Evolutionary conservation across 2,329 filamentous ascomycete genomes (phyloP).

Genomic region (Aaosphaeria pasadenensis): DNA sequence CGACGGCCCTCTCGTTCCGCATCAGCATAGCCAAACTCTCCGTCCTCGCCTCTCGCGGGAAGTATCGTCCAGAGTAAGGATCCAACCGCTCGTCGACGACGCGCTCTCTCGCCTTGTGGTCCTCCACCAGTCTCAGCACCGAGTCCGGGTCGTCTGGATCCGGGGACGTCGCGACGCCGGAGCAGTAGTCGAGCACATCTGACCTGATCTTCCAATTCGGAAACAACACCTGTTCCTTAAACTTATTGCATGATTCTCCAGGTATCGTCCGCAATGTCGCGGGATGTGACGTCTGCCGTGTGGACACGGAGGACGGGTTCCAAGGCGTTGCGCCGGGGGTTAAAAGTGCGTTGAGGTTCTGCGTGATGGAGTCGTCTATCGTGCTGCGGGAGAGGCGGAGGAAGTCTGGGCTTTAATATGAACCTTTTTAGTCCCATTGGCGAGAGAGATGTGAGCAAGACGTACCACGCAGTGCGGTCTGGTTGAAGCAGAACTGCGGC

Average conservation of each 20-base stretch:
- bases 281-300: conserved; percentile 54
- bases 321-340: conserved; percentile 72
- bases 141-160: conserved; percentile 84
- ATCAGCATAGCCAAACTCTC: conserved; percentile 73
- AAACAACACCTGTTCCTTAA: conserved; percentile 77
- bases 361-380: conserved; percentile 89
- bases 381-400: conserved; percentile 78
- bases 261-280: conserved; percentile 53
- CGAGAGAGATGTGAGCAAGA: neutral
- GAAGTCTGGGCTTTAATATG: conserved; percentile 65
- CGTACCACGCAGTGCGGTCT: conserved; percentile 48
- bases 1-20: conserved; percentile 72
- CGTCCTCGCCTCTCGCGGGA: conserved; percentile 74
- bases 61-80: conserved; percentile 84
- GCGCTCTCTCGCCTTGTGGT: conserved; percentile 65
- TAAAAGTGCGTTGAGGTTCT: conserved; percentile 86
- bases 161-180: conserved; percentile 78
- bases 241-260: conserved; percentile 61
- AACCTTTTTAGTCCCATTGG: conserved; percentile 30
- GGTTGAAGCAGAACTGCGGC: conserved; percentile 52
- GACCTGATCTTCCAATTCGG: conserved; percentile 82
- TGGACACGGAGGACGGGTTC: conserved; percentile 73
- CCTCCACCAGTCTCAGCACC: conserved; percentile 66
- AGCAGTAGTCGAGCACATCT: conserved; percentile 85
- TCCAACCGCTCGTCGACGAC: conserved; percentile 86